These are phyloP conservation scores for Spiraea crenata DNA, from an alignment of 331 rosid genomes.

Conservation along the genomic window DNA sequence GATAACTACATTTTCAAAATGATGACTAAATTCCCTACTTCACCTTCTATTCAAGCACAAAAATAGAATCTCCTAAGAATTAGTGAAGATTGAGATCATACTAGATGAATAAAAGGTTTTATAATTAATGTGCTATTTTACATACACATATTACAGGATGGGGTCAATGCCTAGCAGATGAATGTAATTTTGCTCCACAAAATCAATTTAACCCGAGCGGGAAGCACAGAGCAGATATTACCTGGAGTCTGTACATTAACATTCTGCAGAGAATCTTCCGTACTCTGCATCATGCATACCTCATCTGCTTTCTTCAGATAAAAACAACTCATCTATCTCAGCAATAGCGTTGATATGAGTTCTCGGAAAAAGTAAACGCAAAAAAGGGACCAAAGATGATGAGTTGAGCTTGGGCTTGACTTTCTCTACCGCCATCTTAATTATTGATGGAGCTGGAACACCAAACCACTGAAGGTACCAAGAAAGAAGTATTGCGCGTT, in stretches of 20 bases:
- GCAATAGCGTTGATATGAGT: conserved; percentile 54
- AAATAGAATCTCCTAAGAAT: too few relatives aligned
- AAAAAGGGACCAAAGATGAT: conserved; percentile 64
- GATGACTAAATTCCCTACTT: too few relatives aligned
- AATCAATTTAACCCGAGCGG: not conserved
- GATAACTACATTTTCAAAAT: not conserved
- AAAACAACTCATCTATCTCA: conserved; percentile 60
- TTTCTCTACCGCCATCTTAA: conserved; percentile 45
- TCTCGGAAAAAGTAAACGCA: conserved; percentile 69
- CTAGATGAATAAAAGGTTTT: not conserved
- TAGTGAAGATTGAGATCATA: not conserved
- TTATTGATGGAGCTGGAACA: conserved; percentile 62
- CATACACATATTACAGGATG: not conserved
- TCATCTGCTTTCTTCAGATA: conserved; percentile 15
- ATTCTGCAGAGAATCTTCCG: not conserved
- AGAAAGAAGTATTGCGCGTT: conserved; percentile 65
- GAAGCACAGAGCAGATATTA: not conserved
- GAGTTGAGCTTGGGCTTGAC: conserved; percentile 55
- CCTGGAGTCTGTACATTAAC: conserved; percentile 1
- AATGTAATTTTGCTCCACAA: not conserved
- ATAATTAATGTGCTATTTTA: not conserved
- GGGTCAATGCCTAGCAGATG: not conserved
- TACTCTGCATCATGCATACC: not conserved
- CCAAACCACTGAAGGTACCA: conserved; percentile 92
- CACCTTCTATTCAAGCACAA: too few relatives aligned